Conservation (phyloP, 2,329 filamentous ascomycete genomes). For the Botrytis paeoniae region DNA sequence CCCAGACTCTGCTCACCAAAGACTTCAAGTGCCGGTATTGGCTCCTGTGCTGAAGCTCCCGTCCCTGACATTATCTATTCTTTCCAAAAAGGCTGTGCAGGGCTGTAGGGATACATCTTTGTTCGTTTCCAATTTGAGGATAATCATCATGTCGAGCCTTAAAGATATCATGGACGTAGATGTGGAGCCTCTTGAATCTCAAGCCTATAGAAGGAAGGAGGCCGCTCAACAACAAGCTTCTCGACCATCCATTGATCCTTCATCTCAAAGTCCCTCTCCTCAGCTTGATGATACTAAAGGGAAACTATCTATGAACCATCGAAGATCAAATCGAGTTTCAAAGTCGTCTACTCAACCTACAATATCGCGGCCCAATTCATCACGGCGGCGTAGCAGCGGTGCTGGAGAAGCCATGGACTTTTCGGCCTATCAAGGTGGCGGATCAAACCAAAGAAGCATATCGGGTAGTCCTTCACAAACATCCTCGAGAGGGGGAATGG, state of each 20-base stretch:
- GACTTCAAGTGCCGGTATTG: constrained; percentile 29
- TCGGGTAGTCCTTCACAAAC: constrained; percentile 31
- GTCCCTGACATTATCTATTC: constrained; percentile 29
- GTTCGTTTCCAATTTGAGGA: constrained; percentile 33
- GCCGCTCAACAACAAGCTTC: constrained; percentile 34
- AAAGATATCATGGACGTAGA: constrained; percentile 41
- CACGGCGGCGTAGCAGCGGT: constrained; percentile 32
- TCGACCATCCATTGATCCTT: constrained; percentile 27
- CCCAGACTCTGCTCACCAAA: constrained; percentile 22
- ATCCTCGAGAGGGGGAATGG: constrained; percentile 29
- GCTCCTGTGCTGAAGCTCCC: constrained; percentile 31
- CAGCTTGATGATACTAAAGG: constrained; percentile 29
- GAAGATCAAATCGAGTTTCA: constrained; percentile 33
- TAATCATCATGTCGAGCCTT: constrained; percentile 38
- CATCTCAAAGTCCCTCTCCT: constrained; percentile 29
- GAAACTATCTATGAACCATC: constrained; percentile 29
- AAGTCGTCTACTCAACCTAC: constrained; percentile 25
- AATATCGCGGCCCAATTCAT: constrained; percentile 23
- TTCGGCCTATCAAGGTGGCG: constrained; percentile 27
- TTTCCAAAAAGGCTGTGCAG: constrained; percentile 37
- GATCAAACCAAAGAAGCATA: constrained; percentile 28
- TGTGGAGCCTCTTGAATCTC: constrained; percentile 38
- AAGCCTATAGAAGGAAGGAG: constrained; percentile 38
- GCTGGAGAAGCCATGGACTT: constrained; percentile 33
- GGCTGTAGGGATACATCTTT: constrained; percentile 29